phyloP scores from a whole-genome alignment of 805 yeast species.

The Sugiyamaella valdiviana region DNA sequence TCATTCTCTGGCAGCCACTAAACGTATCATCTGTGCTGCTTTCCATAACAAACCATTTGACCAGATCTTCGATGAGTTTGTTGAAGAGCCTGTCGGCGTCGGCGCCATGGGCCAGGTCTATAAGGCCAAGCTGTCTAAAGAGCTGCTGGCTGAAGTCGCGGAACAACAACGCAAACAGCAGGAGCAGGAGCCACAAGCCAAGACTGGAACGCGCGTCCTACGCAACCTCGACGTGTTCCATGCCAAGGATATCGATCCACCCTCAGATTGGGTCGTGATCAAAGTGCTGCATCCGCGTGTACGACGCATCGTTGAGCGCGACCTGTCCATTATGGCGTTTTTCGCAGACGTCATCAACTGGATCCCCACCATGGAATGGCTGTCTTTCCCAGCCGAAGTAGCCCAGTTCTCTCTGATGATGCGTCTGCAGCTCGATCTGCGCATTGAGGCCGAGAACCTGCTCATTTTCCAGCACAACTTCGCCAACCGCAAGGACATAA shows the following conservation, averaged over 20 bases:
- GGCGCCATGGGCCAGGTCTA: conserved; percentile 99
- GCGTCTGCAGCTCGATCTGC: conserved; percentile 80
- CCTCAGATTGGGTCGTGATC: conserved; percentile 57
- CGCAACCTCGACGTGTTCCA: conserved; percentile 6
- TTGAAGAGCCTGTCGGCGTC: conserved; percentile 78
- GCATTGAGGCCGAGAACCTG: conserved; percentile 84
- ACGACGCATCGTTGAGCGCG: conserved; percentile 64
- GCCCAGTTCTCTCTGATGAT: conserved; percentile 78
- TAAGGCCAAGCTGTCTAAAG: conserved; percentile 48
- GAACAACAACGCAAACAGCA: conserved; percentile 23
- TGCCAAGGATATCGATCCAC: conserved; percentile 6
- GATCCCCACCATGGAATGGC: conserved; percentile 96
- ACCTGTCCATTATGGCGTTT: conserved; percentile 72
- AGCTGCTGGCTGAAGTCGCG: conserved; percentile 7
- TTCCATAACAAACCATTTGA: conserved; percentile 55
- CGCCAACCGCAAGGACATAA: conserved; percentile 48
- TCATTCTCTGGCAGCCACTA: conserved; percentile 62
- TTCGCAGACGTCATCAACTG: conserved; percentile 65
- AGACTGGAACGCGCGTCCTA: neutral
- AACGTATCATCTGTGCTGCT: conserved; percentile 49
- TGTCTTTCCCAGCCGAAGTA: conserved; percentile 90
- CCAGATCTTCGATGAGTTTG: conserved; percentile 74
- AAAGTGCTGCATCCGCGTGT: conserved; percentile 91
- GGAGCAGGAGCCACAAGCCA: neutral
- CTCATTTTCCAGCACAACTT: conserved; percentile 67